Conservation (phyloP, 345 rosid species). For the Populus tremula region DNA sequence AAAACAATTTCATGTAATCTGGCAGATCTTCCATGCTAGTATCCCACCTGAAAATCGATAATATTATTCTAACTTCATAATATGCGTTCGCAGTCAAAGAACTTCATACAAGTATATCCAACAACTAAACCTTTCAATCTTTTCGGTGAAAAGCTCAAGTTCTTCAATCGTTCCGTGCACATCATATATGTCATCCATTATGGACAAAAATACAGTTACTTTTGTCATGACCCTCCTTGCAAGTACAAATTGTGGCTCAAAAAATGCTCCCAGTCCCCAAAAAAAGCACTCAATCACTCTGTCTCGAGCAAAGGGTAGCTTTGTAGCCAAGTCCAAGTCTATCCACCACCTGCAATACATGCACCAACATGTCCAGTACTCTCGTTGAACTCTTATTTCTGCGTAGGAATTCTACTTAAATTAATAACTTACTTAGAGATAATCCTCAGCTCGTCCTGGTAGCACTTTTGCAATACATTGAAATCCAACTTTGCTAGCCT, state of each 20-base stretch:
- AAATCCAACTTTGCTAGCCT: slow-evolving; percentile 12
- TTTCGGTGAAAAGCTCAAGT: slow-evolving; percentile 28
- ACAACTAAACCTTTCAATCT: slow-evolving; percentile 9
- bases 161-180: slow-evolving; percentile 34
- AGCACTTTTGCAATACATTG: neutral
- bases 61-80: too few relatives aligned
- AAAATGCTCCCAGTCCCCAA: slow-evolving; percentile 20
- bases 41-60: slow-evolving; percentile 8
- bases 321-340: slow-evolving; percentile 10
- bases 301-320: slow-evolving; percentile 29
- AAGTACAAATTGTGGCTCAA: slow-evolving; percentile 15
- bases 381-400: too few relatives aligned
- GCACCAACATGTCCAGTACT: too few relatives aligned
- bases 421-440: neutral
- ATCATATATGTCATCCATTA: slow-evolving; percentile 34
- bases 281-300: slow-evolving; percentile 31
- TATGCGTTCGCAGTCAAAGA: too few relatives aligned
- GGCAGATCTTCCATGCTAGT: neutral
- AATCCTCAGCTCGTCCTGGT: slow-evolving; percentile 13
- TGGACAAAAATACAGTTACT: slow-evolving; percentile 1
- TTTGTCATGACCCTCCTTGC: slow-evolving; percentile 15
- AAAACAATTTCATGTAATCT: slow-evolving; percentile 6
- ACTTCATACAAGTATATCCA: too few relatives aligned
- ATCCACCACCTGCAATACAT: slow-evolving; percentile 32
- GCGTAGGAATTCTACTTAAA: too few relatives aligned